phyloP scores from a whole-genome alignment of 768 basidiomycete genomes.

The Suillus ampliporus region DNA sequence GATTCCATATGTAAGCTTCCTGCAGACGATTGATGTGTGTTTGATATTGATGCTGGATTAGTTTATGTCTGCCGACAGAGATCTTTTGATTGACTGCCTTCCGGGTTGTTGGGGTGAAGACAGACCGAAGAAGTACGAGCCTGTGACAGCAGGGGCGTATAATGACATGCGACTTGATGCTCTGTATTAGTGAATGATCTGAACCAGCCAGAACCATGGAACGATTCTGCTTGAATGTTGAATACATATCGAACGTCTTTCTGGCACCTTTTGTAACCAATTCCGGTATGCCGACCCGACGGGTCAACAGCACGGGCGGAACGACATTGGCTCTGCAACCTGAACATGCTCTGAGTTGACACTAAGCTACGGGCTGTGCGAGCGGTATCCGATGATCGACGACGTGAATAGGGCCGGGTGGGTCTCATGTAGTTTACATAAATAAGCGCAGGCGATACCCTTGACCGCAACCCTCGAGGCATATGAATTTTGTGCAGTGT shows the following conservation, averaged over 20 bases:
- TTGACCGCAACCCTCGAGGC: too few species aligned
- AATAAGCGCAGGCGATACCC: too few species aligned
- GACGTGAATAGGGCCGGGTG: too few species aligned
- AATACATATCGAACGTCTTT: background rate
- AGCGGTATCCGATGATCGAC: too few species aligned
- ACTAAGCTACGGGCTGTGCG: too few species aligned
- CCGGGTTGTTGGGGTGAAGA: conserved; percentile 55
- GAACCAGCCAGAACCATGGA: background rate
- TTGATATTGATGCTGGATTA: conserved; percentile 28
- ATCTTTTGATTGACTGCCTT: conserved; percentile 52
- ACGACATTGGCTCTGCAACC: too few species aligned
- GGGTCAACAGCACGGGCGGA: too few species aligned
- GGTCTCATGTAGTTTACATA: too few species aligned
- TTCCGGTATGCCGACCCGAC: too few species aligned
- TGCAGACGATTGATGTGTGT: background rate
- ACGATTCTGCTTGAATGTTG: background rate
- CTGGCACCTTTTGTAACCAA: background rate
- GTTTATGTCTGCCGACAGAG: conserved; percentile 38
- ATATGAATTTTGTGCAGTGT: too few species aligned
- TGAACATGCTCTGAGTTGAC: too few species aligned
- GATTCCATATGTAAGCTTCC: conserved; percentile 59
- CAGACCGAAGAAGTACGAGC: conserved; percentile 55
- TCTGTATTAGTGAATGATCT: conserved; percentile 39
- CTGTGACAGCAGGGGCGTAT: conserved; percentile 48
- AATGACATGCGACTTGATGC: conserved; percentile 45